Evolutionary conservation across 495 filamentous ascomycete species (phyloP), one percentile per base, ranked within the genome.

Genomic region (Xylaria longipes): DNA sequence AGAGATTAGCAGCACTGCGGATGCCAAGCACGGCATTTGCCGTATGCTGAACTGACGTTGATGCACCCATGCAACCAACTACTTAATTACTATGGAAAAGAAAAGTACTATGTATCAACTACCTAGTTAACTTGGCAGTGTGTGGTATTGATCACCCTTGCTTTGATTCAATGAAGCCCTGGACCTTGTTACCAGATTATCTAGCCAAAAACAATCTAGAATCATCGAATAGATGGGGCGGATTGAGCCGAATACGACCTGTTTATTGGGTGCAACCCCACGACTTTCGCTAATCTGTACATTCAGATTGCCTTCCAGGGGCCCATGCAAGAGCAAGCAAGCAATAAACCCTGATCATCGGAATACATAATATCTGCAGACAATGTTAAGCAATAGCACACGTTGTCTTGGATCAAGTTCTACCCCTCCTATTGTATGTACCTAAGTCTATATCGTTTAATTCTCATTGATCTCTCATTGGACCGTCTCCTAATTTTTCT

Each of bases 201-300:
- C n/a, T n/a, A 45, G 17, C 20, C 45, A 11, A 46, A 25, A 41
- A 39, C 20, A 43, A 43, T 45, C 37, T 31, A 56, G 14, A 17
- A 31, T 56, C 1, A 60, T 22, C 5, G 2, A 37, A 37, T n/a
- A 37, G 20, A 22, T 20, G 3, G 31, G 57, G 57, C 33, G 56
- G 56, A 35, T 22, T 35, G 29, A 65, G 25, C 27, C 62, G 62
- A n/a, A 48, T 50, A 22, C 62, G 43, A 65, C 43, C 29, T 35
- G 6, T 5, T 31, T 46, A 29, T 15, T 61, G 15, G 31, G 27
- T 62, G 41, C 1, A 46, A 46, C 41, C 58, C 35, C 58, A 62
- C n/a, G 5, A 22, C 5, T 45, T 29, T 64, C 41, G 61, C 22
- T 27, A 64, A 64, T 64, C 61, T 64, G 25, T 29, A 8, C 37